Conservation (phyloP, 768 basidiomycete genomes). For the Russula earlei region DNA sequence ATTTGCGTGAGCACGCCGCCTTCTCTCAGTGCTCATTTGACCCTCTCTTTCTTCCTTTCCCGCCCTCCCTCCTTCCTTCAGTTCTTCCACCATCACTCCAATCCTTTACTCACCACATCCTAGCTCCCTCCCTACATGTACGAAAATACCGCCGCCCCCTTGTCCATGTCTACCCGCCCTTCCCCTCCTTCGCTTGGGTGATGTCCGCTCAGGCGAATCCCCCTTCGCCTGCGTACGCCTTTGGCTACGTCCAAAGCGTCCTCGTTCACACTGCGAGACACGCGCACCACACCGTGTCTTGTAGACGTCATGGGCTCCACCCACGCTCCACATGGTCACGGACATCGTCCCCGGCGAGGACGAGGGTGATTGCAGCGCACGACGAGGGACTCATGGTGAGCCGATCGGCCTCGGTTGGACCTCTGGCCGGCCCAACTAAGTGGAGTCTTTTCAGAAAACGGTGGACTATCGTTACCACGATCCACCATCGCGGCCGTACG, state of each 20-base stretch:
- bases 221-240: neutral
- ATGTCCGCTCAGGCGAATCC: slow-evolving; percentile 10
- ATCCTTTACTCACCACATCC: neutral
- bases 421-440: neutral
- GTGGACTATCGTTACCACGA: slow-evolving; percentile 11
- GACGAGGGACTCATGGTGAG: slow-evolving; percentile 6
- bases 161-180: slow-evolving; percentile 1
- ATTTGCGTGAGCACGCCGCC: neutral
- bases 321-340: neutral
- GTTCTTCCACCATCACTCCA: neutral
- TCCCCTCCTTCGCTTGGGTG: slow-evolving; percentile 15
- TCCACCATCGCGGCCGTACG: neutral
- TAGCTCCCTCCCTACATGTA: neutral
- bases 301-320: neutral
- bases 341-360: neutral
- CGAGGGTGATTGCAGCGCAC: neutral
- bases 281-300: neutral
- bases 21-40: slow-evolving; percentile 3
- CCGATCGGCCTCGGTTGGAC: neutral
- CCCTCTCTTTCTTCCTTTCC: neutral
- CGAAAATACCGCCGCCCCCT: neutral
- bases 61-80: neutral
- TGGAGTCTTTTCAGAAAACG: slow-evolving; percentile 1
- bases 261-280: neutral
- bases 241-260: slow-evolving; percentile 9